Conservation (phyloP, 2,329 filamentous ascomycete genomes). For the Ilyonectria sp. region DNA sequence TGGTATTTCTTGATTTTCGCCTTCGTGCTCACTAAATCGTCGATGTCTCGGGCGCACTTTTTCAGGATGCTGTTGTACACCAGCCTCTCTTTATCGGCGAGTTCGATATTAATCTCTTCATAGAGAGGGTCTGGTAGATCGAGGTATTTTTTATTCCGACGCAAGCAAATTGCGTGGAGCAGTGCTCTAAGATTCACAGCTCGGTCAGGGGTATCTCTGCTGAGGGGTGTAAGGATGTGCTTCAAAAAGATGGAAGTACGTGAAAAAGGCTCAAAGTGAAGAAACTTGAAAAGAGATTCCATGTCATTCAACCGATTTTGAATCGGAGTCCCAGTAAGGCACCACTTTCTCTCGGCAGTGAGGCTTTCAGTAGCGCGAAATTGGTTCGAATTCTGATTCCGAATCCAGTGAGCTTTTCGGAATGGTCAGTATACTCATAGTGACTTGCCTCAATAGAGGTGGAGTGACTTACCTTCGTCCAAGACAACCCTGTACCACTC, state of each 20-base stretch:
- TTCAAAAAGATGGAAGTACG: not conserved
- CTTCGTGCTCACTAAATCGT: too few species aligned
- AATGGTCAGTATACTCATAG: too few species aligned
- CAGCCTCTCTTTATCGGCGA: too few species aligned
- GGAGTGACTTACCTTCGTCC: not conserved
- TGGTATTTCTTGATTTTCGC: too few species aligned
- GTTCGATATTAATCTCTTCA: too few species aligned
- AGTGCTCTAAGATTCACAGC: too few species aligned
- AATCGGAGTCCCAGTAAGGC: not conserved
- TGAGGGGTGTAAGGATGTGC: slow-evolving; percentile 5
- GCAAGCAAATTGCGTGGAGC: too few species aligned
- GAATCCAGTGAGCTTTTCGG: slow-evolving; percentile 19
- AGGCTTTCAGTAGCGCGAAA: accelerated
- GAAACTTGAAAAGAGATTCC: not conserved
- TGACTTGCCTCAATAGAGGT: too few species aligned
- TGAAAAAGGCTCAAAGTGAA: not conserved
- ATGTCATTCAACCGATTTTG: slow-evolving; percentile 18
- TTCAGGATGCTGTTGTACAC: too few species aligned
- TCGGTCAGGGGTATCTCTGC: accelerated
- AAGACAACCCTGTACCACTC: not conserved
- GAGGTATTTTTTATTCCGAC: too few species aligned
- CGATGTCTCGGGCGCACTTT: too few species aligned
- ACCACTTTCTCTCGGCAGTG: accelerated
- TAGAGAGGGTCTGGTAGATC: too few species aligned
- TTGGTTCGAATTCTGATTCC: accelerated